Conservation (phyloP, 83 land plant species). For the Picea engelmannii region DNA sequence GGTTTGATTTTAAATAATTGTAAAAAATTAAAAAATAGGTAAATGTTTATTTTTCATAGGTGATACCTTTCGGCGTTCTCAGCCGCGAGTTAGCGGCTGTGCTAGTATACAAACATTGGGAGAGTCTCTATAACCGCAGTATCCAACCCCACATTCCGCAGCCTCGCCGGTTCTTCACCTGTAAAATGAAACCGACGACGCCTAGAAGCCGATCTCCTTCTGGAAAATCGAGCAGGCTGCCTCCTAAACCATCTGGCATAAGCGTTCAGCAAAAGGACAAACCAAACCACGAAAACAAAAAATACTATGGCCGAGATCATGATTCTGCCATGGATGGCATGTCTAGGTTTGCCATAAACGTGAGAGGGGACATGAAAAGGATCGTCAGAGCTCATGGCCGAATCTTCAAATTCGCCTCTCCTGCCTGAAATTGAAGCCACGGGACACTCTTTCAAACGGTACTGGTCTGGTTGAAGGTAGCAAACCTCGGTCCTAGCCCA, state of each 20-base stretch:
- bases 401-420: no score
- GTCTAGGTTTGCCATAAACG: no score
- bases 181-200: background rate
- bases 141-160: constrained; percentile 29
- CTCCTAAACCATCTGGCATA: constrained; percentile 48
- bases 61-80: no score
- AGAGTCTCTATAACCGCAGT: constrained; percentile 18
- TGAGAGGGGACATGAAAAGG: background rate
- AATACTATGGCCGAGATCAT: constrained; percentile 37
- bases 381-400: no score
- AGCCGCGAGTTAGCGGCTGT: no score
- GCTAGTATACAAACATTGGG: constrained; percentile 44
- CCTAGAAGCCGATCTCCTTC: background rate
- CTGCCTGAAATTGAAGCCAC: no score
- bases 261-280: constrained; percentile 40
- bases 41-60: no score
- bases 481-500: no score
- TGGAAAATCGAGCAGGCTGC: background rate
- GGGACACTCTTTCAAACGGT: no score
- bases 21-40: no score
- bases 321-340: constrained; percentile 29
- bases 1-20: no score
- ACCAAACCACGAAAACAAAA: constrained; percentile 33
- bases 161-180: background rate
- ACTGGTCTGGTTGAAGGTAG: no score